Base-by-base conservation (phyloP, 2,329 filamentous ascomycete genomes). In the Furcasterigmium furcatum region DNA sequence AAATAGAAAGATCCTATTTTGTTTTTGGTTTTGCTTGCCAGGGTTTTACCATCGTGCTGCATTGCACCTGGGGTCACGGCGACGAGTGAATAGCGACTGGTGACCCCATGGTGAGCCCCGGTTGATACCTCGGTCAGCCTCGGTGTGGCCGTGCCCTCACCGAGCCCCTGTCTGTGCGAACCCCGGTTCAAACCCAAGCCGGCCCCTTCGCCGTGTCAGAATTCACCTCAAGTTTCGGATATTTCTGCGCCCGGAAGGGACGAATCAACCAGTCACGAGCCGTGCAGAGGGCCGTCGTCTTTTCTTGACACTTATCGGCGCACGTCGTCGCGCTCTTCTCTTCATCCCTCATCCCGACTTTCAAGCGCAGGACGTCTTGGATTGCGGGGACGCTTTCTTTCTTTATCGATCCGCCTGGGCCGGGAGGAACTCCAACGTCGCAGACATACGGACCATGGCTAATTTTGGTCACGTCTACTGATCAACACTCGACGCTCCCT, bases 91-190 rank as follows among this genome's bases (percentile, higher is more conserved):
- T n/a, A n/a, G n/a, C n/a, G n/a, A n/a, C n/a, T n/a, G n/a, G n/a
- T n/a, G n/a, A n/a, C n/a, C n/a, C n/a, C n/a, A n/a, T n/a, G n/a
- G 24, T 27, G 24, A 27, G 24, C 24, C 7, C 24, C 24, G 24
- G 24, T 27, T 7, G 12, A n/a, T n/a, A 27, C 21, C 38, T 30
- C 40, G 40, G 40, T 42, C 24, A 42, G 14, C 10, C 6, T 19
- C 22, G 22, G 22, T 27, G 24, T 14, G 18, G 12, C 25, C 8
- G 16, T 18, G 4, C 22, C n/a, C 27, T 21, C 10, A 16, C 18
- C 21, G 27, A 19, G 29, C 40, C 40, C 40, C 34, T 42, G 40
- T 42, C 40, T 42, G 40, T 34, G 34, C 34, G 12, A 18, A 14
- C 34, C 16, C n/a, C 12, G 18, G 34, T 16, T 36, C 34, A 36